These are phyloP conservation scores for Podaxis carcinomalis DNA, from an alignment of 768 basidiomycete genomes.

Conservation along the genomic window DNA sequence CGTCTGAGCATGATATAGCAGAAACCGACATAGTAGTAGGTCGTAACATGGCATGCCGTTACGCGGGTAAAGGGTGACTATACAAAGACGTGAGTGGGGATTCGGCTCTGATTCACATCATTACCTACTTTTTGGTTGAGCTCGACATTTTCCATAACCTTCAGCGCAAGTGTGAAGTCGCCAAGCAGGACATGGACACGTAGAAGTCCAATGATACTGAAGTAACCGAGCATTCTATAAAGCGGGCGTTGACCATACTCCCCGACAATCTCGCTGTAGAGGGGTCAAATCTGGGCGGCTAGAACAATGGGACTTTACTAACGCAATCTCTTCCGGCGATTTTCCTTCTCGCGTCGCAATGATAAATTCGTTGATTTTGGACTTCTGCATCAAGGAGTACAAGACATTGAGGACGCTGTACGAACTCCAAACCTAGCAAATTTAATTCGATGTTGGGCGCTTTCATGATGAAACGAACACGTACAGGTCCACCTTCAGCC, in stretches of 20 bases:
- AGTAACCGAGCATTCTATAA: conserved; percentile 95
- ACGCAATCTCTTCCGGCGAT: conserved; percentile 81
- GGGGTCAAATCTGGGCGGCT: neutral
- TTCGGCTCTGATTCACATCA: neutral
- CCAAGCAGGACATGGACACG: conserved; percentile 95
- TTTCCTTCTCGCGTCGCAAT: conserved; percentile 77
- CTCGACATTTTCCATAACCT: conserved; percentile 93
- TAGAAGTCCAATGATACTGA: conserved; percentile 91
- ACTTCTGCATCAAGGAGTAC: conserved; percentile 98
- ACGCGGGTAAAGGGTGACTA: conserved; percentile 88
- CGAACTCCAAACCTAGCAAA: conserved; percentile 83
- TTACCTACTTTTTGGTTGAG: conserved; percentile 76
- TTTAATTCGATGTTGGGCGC: neutral
- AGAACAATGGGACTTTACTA: conserved; percentile 24
- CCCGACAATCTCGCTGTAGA: conserved; percentile 70
- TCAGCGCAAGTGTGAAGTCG: conserved; percentile 91
- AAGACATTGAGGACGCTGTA: conserved; percentile 98
- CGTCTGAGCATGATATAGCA: conserved; percentile 94
- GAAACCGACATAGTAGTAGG: conserved; percentile 95
- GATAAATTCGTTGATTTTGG: conserved; percentile 91
- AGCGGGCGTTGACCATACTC: conserved; percentile 89
- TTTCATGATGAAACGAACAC: conserved; percentile 21
- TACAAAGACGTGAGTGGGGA: conserved; percentile 12
- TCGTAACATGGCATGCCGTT: conserved; percentile 94
- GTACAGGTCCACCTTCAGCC: conserved; percentile 63